A percentile compares a stretch with the other conserved stretches of the same genome.
Evolutionary conservation across 805 yeast genomes (phyloP).

Genomic region (Lipomyces yamanashiensis): DNA sequence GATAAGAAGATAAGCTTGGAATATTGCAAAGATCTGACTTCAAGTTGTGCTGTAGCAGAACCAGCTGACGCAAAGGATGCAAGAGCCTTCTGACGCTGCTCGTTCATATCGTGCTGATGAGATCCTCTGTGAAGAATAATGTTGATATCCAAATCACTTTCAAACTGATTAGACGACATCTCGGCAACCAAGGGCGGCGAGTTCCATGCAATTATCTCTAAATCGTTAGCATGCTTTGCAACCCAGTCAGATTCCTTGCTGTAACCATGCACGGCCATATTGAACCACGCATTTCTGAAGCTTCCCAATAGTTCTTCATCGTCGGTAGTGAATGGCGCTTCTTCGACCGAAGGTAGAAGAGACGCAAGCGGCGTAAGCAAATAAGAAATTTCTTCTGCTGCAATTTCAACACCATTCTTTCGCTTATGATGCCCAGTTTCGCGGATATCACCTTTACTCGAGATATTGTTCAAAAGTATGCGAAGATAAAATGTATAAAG

Average conservation of each 20-base stretch:
- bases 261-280: constrained; percentile 89
- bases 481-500: constrained; percentile 62
- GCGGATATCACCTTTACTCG: constrained; percentile 79
- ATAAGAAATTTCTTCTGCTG: constrained; percentile 71
- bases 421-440: constrained; percentile 78
- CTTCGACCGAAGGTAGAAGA: constrained; percentile 60
- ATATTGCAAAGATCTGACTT: constrained; percentile 61
- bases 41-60: constrained; percentile 54
- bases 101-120: constrained; percentile 75
- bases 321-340: constrained; percentile 49
- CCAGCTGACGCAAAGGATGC: constrained; percentile 48
- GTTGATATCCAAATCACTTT: constrained; percentile 89
- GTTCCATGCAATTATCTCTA: constrained; percentile 77
- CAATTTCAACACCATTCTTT: constrained; percentile 45
- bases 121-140: constrained; percentile 89
- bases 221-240: constrained; percentile 52
- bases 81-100: constrained; percentile 67
- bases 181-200: constrained; percentile 90
- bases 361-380: constrained; percentile 76
- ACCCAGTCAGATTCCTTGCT: constrained; percentile 62
- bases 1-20: constrained; percentile 87
- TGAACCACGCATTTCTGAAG: constrained; percentile 92
- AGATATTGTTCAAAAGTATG: constrained; percentile 68
- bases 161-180: constrained; percentile 77
- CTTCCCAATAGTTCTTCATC: constrained; percentile 59